Evolutionary conservation across 164 flowering plant species (phyloP).

Genomic region (Umbellularia californica): DNA sequence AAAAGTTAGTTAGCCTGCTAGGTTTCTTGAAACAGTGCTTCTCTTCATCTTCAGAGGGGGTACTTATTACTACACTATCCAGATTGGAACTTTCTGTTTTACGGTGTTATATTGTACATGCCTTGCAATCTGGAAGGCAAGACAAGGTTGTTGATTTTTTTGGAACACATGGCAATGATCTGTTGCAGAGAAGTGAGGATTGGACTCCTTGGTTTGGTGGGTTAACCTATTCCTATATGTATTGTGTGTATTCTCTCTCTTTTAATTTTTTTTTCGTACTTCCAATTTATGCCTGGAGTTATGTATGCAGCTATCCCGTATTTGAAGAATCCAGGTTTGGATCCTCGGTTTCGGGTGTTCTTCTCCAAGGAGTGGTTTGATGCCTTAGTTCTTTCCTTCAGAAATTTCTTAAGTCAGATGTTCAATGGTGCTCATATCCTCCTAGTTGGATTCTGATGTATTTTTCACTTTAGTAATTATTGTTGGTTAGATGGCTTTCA

Average conservation of each 20-base stretch:
- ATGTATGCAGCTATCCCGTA: constrained; percentile 75
- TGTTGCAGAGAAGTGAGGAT: constrained; percentile 52
- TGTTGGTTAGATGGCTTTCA: neutral
- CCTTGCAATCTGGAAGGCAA: constrained; percentile 51
- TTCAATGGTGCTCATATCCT: constrained; percentile 96
- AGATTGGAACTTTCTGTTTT: constrained; percentile 71
- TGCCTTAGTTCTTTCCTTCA: constrained; percentile 60
- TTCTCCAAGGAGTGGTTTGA: constrained; percentile 90
- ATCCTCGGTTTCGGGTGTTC: constrained; percentile 74
- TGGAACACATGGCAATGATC: constrained; percentile 50
- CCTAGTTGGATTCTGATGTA: constrained; percentile 2
- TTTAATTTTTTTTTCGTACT: neutral
- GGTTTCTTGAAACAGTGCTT: constrained; percentile 67
- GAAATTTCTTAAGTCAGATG: constrained; percentile 76
- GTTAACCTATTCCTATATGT: constrained; percentile 16
- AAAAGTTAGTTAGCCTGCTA: constrained; percentile 57
- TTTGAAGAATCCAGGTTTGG: constrained; percentile 62
- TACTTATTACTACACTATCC: constrained; percentile 38
- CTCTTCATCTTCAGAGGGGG: constrained; percentile 46
- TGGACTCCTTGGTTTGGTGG: constrained; percentile 94
- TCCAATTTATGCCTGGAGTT: neutral
- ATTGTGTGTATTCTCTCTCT: neutral
- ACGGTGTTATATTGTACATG: constrained; percentile 65
- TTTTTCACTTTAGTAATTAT: neutral
- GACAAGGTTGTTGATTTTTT: constrained; percentile 76